Evolutionary conservation across 1,284 basidiomycete genomes (phyloP).

Genomic region (Xerocomus amazonicus): DNA sequence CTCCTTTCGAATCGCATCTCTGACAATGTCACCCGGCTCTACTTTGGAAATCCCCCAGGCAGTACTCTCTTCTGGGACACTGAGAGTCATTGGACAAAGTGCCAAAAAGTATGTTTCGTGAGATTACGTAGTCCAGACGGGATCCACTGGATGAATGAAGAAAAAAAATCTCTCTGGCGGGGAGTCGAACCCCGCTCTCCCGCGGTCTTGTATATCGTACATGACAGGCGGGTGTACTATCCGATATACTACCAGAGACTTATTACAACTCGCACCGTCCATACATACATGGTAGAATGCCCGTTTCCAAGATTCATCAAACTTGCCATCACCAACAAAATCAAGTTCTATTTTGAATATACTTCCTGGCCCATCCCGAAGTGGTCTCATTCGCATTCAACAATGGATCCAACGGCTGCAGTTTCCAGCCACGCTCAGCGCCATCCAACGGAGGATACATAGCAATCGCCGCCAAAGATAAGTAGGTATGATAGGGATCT

Average conservation of each 20-base stretch:
- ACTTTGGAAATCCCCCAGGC: conserved; percentile 55
- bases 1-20: conserved; percentile 72
- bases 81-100: conserved; percentile 41
- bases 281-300: background rate
- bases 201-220: conserved; percentile 22
- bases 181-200: conserved; percentile 44
- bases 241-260: conserved; percentile 46
- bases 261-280: background rate
- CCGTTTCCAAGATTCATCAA: background rate
- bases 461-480: conserved; percentile 78
- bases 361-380: conserved; percentile 56
- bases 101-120: background rate
- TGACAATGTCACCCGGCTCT: conserved; percentile 58
- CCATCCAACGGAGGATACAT: conserved; percentile 52
- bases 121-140: too few species aligned
- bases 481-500: conserved; percentile 91
- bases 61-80: conserved; percentile 52
- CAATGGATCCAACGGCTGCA: conserved; percentile 60
- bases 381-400: conserved; percentile 69
- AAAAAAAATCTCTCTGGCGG: conserved; percentile 34
- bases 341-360: conserved; percentile 37
- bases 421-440: conserved; percentile 46
- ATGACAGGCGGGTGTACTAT: conserved; percentile 45
- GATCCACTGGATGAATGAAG: background rate
- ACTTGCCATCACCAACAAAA: conserved; percentile 16